Conservation (phyloP, 306 rosid genomes). For the Fragaria ananassa region DNA sequence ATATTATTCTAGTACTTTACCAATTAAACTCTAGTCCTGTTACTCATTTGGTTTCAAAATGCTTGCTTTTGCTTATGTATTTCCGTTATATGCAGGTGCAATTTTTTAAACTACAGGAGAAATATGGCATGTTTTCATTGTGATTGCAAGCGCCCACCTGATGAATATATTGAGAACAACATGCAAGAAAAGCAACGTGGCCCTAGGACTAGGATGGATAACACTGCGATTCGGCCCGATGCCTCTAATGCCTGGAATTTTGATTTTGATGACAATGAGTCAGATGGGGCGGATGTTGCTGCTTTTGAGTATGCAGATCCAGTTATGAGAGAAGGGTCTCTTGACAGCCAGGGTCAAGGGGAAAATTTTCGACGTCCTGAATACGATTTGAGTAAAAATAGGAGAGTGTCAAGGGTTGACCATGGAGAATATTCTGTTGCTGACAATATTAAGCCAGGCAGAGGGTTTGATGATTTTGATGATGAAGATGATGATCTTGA, state of each 20-base stretch:
- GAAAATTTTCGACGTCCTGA: slow-evolving; percentile 44
- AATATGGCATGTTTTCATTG: slow-evolving; percentile 91
- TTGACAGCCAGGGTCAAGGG: slow-evolving; percentile 41
- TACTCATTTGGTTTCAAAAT: slow-evolving; percentile 15
- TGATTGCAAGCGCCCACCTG: slow-evolving; percentile 92
- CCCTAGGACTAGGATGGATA: slow-evolving; percentile 49
- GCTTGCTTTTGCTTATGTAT: not conserved
- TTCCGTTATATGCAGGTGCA: slow-evolving; percentile 68
- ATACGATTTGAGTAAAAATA: slow-evolving; percentile 38
- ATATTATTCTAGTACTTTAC: slow-evolving; percentile 22
- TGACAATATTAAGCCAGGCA: slow-evolving; percentile 40
- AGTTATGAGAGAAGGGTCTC: slow-evolving; percentile 41
- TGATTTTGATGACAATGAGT: slow-evolving; percentile 92
- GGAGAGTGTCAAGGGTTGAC: slow-evolving; percentile 38
- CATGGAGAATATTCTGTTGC: slow-evolving; percentile 51
- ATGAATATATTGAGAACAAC: slow-evolving; percentile 64
- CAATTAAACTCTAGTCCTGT: not conserved
- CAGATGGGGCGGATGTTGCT: slow-evolving; percentile 98
- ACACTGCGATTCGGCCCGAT: slow-evolving; percentile 48
- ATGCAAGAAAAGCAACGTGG: slow-evolving; percentile 49
- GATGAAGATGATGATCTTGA: slow-evolving; percentile 88
- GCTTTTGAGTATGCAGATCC: slow-evolving; percentile 92
- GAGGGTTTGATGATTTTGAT: slow-evolving; percentile 92
- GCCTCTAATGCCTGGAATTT: slow-evolving; percentile 95
- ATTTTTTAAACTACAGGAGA: slow-evolving; percentile 93